Evolutionary conservation across 805 yeast species (phyloP).

Genomic region (Lachancea cidri): DNA sequence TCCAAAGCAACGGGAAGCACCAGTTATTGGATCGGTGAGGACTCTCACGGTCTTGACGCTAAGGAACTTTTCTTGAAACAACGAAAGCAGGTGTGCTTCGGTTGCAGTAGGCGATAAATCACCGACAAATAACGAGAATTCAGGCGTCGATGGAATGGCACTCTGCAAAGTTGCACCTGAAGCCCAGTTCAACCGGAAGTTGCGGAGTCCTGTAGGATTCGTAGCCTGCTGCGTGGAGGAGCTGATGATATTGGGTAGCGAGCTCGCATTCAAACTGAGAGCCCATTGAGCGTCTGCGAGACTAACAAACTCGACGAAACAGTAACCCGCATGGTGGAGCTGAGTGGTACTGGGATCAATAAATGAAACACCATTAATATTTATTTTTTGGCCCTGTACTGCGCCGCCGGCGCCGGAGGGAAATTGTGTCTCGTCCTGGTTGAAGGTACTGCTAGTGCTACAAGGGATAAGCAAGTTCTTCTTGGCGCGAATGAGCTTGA

Average conservation of each 20-base stretch:
- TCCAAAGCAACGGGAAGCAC: slow-evolving; percentile 74
- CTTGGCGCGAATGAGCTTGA: slow-evolving; percentile 58
- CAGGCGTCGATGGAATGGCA: slow-evolving; percentile 69
- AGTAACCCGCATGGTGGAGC: slow-evolving; percentile 55
- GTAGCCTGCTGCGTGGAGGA: slow-evolving; percentile 19
- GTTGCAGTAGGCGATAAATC: slow-evolving; percentile 74
- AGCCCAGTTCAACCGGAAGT: slow-evolving; percentile 78
- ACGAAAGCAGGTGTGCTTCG: slow-evolving; percentile 68
- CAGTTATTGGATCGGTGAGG: slow-evolving; percentile 80
- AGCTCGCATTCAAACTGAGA: slow-evolving; percentile 57
- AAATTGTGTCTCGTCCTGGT: neutral
- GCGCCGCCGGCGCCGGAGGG: slow-evolving; percentile 3
- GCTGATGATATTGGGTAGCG: slow-evolving; percentile 47
- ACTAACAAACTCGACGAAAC: slow-evolving; percentile 69
- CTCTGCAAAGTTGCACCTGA: slow-evolving; percentile 72
- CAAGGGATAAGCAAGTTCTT: slow-evolving; percentile 33
- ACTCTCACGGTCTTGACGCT: slow-evolving; percentile 77
- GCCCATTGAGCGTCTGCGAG: slow-evolving; percentile 69
- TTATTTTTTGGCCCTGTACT: slow-evolving; percentile 6
- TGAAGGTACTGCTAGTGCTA: slow-evolving; percentile 28
- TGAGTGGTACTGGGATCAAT: slow-evolving; percentile 31
- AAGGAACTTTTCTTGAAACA: slow-evolving; percentile 61
- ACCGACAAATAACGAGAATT: slow-evolving; percentile 76
- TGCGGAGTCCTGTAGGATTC: slow-evolving; percentile 43
- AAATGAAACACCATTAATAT: slow-evolving; percentile 29